phyloP scores from a whole-genome alignment of 1,139 yeast genomes.

The Ogataea hybrid region DNA sequence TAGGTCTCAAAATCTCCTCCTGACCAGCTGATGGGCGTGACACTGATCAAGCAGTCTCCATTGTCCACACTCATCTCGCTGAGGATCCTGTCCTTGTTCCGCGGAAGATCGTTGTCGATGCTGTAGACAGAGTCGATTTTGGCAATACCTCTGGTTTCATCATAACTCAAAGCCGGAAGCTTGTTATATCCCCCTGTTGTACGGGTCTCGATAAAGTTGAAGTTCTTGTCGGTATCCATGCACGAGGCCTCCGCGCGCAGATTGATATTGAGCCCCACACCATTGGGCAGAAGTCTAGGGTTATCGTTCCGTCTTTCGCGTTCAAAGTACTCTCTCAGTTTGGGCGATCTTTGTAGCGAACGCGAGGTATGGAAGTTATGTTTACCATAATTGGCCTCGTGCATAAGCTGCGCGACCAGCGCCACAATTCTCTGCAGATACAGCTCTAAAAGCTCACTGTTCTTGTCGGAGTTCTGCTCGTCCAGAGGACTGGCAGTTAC shows the following conservation, averaged over 20 bases:
- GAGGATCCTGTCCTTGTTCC: constrained; percentile 6
- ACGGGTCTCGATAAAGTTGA: constrained; percentile 38
- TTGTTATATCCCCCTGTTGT: constrained; percentile 39
- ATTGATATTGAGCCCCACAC: constrained; percentile 48
- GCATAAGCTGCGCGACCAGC: constrained; percentile 10
- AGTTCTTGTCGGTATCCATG: constrained; percentile 32
- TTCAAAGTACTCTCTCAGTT: constrained; percentile 11
- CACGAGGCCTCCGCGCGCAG: constrained; percentile 43
- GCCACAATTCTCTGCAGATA: constrained; percentile 14
- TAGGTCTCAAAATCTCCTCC: constrained; percentile 17
- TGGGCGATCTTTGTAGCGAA: constrained; percentile 6
- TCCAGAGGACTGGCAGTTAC: constrained; percentile 4
- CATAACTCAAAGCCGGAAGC: constrained; percentile 19
- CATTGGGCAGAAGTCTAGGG: constrained; percentile 39
- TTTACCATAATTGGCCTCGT: constrained; percentile 7
- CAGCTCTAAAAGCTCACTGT: constrained; percentile 8
- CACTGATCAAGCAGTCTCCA: constrained; percentile 18
- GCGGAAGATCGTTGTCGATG: constrained; percentile 17
- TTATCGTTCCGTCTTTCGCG: constrained; percentile 15
- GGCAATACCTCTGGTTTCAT: constrained; percentile 9
- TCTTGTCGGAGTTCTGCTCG: constrained; percentile 14
- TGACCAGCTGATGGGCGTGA: constrained; percentile 22
- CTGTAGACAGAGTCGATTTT: constrained; percentile 14
- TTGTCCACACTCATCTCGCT: constrained; percentile 19
- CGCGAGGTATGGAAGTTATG: constrained; percentile 22